Base-by-base conservation (phyloP, 805 yeast species). In the Pichia insulana region DNA sequence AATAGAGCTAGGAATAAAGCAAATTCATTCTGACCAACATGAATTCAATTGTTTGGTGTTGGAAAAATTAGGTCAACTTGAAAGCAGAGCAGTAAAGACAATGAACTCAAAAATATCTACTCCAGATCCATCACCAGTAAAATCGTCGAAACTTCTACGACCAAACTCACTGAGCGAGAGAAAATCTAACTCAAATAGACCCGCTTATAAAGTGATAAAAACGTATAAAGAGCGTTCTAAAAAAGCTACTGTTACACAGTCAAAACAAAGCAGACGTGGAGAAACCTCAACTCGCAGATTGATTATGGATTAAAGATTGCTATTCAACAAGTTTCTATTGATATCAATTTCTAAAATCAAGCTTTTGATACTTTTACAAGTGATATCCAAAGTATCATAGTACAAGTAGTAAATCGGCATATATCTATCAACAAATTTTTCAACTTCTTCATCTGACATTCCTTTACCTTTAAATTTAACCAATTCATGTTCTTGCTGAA, bases 391-490 rank as follows among this genome's bases (percentile, higher is more conserved):
- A 10, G 49, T 39, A 34, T 49, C 45, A 53, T 76, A 81, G 58
- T 84, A 92, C 17, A 89, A 54, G 47, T 76, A 73, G 53, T 90
- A 90, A 30, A 82, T 74, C 1, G 95, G 95, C 87, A 84, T 82
- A 60, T 90, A 90, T 46, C 95, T 71, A 46, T 81, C 76, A 10
- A 90, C 80, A 66, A 92, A 92, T 16, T 49, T 49, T 9, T 50
- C 60, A 5, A 90, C 96, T 51, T 81, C 72, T 1, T 56, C 68
- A 50, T 84, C 92, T 2, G 80, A 62, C 97, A 92, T 89, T 0
- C 97, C 97, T 1, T 52, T 40, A 0, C 95, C 96, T 19, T 60
- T 67, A 9, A 47, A 40, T 15, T 43, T 40, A 10, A 79, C 74
- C 52, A 86, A 61, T 2, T 65, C 71, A 44, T 80, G 80, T 53